A percentile compares a stretch with the other conserved stretches of the same genome.
phyloP scores from a whole-genome alignment of 2,329 filamentous ascomycete species.

The Cladophialophora chaetospira region DNA sequence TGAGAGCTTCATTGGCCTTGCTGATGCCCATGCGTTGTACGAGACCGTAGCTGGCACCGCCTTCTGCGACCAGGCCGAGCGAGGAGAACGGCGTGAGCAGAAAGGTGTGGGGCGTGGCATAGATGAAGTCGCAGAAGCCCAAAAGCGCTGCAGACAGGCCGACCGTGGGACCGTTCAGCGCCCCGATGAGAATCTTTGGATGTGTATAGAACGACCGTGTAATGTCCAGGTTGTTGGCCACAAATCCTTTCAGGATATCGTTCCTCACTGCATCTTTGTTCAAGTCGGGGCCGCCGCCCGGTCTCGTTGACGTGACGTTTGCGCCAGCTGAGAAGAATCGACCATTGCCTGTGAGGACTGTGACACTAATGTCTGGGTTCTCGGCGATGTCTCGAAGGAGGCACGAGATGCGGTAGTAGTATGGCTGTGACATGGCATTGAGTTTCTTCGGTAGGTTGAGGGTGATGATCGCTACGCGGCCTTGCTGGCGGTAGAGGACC shows the following conservation, averaged over 20 bases:
- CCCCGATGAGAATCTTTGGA: slow-evolving; percentile 88
- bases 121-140: slow-evolving; percentile 88
- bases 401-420: slow-evolving; percentile 76
- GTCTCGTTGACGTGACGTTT: slow-evolving; percentile 65
- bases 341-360: slow-evolving; percentile 79
- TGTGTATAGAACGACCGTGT: slow-evolving; percentile 90
- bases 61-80: slow-evolving; percentile 86
- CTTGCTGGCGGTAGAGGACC: slow-evolving; percentile 64
- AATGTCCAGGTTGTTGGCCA: slow-evolving; percentile 83
- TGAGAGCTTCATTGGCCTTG: slow-evolving; percentile 87
- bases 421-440: slow-evolving; percentile 71
- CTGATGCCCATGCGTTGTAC: slow-evolving; percentile 76
- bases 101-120: slow-evolving; percentile 77
- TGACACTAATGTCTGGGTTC: slow-evolving; percentile 79
- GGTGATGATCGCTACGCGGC: slow-evolving; percentile 78
- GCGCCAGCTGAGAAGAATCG: slow-evolving; percentile 85
- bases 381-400: slow-evolving; percentile 75
- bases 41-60: slow-evolving; percentile 75
- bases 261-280: slow-evolving; percentile 49
- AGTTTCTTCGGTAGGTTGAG: slow-evolving; percentile 85
- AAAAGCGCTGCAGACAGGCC: slow-evolving; percentile 84
- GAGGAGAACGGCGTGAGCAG: slow-evolving; percentile 89
- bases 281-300: slow-evolving; percentile 44
- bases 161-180: slow-evolving; percentile 87
- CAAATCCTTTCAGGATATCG: slow-evolving; percentile 71